These are phyloP conservation scores for Apocynum venetum DNA, from an alignment of 257 asterid genomes.

Conservation along the genomic window DNA sequence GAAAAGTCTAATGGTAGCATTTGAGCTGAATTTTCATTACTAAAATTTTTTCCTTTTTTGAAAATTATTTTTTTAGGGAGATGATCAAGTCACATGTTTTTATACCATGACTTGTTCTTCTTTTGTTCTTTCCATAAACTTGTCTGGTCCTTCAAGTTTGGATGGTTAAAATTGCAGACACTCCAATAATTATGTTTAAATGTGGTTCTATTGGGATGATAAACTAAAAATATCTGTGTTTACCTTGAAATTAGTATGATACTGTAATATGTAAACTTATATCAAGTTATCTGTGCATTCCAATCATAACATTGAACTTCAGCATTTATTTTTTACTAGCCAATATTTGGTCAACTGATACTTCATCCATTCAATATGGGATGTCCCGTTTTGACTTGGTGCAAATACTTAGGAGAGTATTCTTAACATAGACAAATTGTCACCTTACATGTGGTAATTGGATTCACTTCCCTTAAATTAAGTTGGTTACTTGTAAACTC, in stretches of 20 bases:
- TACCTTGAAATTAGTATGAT: background rate
- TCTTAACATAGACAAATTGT: too few species aligned
- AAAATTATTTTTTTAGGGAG: background rate
- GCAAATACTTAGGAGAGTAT: too few species aligned
- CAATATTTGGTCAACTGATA: background rate
- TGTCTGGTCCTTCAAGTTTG: background rate
- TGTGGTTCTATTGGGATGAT: background rate
- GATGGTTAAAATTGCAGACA: background rate
- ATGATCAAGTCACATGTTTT: background rate
- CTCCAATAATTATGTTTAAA: too few species aligned
- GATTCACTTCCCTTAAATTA: too few species aligned
- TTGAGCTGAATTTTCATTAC: background rate
- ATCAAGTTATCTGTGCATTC: background rate
- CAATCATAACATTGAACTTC: background rate
- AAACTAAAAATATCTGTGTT: background rate
- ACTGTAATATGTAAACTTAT: background rate
- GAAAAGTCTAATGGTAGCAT: background rate
- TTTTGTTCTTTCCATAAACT: slow-evolving; percentile 1
- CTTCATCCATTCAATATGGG: background rate
- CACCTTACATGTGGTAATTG: too few species aligned
- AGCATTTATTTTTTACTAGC: background rate
- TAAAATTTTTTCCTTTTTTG: background rate
- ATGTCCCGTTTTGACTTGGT: background rate
- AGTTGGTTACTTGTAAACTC: too few species aligned
- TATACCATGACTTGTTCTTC: background rate